These are phyloP conservation scores for Calonectria naviculata DNA, from an alignment of 2,329 filamentous ascomycete species.

Conservation along the genomic window DNA sequence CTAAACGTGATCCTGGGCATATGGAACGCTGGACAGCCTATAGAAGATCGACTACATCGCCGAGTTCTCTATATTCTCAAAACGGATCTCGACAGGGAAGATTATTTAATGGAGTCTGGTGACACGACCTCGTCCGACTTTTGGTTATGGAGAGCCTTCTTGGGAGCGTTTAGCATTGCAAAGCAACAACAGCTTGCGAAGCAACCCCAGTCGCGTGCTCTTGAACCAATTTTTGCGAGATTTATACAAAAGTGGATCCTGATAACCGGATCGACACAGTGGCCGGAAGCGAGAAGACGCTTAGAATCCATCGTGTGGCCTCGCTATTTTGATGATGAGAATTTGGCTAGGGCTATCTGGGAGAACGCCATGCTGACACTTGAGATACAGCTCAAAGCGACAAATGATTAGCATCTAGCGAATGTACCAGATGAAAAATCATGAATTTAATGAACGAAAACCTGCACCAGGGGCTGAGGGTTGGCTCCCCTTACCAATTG, in stretches of 20 bases:
- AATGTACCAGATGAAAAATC: too few relatives aligned
- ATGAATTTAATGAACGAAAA: too few relatives aligned
- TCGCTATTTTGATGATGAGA: background rate
- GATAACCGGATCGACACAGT: background rate
- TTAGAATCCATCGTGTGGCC: background rate
- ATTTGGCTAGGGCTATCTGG: background rate
- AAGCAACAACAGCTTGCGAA: background rate
- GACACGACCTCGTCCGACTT: background rate
- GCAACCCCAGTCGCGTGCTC: background rate
- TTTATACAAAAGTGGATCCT: conserved; percentile 26
- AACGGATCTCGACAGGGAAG: conserved; percentile 13
- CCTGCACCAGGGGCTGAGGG: too few relatives aligned
- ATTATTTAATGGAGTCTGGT: background rate
- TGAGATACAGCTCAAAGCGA: too few relatives aligned
- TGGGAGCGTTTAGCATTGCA: conserved; percentile 28
- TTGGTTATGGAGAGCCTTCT: conserved; percentile 37
- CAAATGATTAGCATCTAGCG: too few relatives aligned
- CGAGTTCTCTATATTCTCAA: conserved; percentile 26
- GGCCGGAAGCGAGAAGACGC: background rate
- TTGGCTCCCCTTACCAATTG: too few relatives aligned
- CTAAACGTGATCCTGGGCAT: conserved; percentile 23
- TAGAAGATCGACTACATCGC: conserved; percentile 21
- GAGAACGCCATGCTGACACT: background rate
- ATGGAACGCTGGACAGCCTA: conserved; percentile 32
- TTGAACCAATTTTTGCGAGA: background rate